Evolutionary conservation across 768 basidiomycete species (phyloP).

Genomic region (Hypholoma fasciculare): DNA sequence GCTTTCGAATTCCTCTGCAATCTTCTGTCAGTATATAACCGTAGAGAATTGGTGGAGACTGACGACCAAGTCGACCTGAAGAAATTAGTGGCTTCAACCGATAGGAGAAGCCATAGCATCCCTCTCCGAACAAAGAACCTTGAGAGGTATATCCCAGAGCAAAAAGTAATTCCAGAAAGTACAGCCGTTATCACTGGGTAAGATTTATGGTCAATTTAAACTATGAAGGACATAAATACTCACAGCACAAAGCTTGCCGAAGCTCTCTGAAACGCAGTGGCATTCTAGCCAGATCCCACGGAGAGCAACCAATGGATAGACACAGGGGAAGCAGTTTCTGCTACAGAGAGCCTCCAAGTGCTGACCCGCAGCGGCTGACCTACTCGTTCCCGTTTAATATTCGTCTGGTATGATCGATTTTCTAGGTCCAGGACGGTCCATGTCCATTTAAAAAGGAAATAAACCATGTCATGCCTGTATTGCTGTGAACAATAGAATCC

Average conservation of each 20-base stretch:
- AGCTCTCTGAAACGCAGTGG: constrained; percentile 39
- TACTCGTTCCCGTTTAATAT: no score
- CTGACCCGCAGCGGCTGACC: neutral
- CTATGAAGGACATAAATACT: constrained; percentile 5
- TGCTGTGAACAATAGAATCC: no score
- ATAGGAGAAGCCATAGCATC: constrained; percentile 39
- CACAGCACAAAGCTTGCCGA: constrained; percentile 40
- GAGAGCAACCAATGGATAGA: neutral
- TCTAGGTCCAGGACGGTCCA: no score
- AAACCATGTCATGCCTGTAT: no score
- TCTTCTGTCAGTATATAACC: constrained; percentile 7
- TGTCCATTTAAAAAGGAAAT: no score
- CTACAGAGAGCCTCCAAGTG: neutral
- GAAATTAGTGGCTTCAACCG: constrained; percentile 32
- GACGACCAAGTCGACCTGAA: constrained; percentile 35
- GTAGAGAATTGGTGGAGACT: constrained; percentile 16
- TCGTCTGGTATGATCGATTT: no score
- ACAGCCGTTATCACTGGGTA: constrained; percentile 33
- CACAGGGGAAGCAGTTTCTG: neutral
- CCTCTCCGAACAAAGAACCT: constrained; percentile 31
- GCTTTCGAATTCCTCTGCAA: constrained; percentile 31
- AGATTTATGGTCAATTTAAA: neutral
- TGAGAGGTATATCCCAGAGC: constrained; percentile 34
- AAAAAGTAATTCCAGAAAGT: constrained; percentile 33
- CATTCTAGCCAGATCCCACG: neutral